These are phyloP conservation scores for Lentinus brumalis DNA, from an alignment of 768 basidiomycete genomes.

Conservation along the genomic window DNA sequence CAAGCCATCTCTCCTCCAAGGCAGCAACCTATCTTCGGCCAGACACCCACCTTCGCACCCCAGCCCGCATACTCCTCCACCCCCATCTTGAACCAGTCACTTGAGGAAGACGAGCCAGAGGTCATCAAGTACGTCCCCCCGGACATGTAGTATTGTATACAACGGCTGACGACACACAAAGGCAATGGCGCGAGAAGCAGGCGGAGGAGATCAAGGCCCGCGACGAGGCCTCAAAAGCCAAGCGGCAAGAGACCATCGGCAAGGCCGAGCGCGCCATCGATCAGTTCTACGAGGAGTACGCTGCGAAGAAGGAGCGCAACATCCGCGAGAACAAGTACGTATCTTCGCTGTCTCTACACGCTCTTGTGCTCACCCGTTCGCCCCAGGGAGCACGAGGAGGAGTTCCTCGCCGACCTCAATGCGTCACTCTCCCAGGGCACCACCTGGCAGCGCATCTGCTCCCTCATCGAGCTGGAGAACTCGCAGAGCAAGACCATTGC, in stretches of 20 bases:
- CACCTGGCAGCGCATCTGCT: conserved; percentile 94
- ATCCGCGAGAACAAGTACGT: conserved; percentile 96
- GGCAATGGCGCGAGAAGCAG: conserved; percentile 88
- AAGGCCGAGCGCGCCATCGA: conserved; percentile 88
- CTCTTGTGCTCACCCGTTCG: not conserved
- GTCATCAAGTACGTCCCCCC: conserved; percentile 72
- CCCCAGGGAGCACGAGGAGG: conserved; percentile 81
- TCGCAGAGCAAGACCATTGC: conserved; percentile 97
- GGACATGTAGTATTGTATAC: not conserved
- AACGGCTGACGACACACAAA: conserved; percentile 31
- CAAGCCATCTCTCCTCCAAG: conserved; percentile 15
- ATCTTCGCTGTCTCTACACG: not conserved
- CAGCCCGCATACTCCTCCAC: conserved; percentile 71
- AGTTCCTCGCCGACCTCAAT: conserved; percentile 71
- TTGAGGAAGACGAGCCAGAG: conserved; percentile 81
- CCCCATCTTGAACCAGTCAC: conserved; percentile 67
- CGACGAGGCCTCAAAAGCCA: conserved; percentile 76
- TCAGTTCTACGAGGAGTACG: conserved; percentile 88
- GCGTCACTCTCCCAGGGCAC: conserved; percentile 85
- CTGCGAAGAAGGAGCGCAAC: conserved; percentile 83
- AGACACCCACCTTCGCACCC: conserved; percentile 66
- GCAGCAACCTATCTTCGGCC: conserved; percentile 46
- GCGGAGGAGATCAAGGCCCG: conserved; percentile 79
- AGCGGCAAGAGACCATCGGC: conserved; percentile 79
- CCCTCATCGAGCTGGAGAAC: conserved; percentile 85